A percentile compares a stretch with the other conserved stretches of the same genome.
phyloP scores from a whole-genome alignment of 495 filamentous ascomycete genomes.

The Penicillium dipodomyicola region DNA sequence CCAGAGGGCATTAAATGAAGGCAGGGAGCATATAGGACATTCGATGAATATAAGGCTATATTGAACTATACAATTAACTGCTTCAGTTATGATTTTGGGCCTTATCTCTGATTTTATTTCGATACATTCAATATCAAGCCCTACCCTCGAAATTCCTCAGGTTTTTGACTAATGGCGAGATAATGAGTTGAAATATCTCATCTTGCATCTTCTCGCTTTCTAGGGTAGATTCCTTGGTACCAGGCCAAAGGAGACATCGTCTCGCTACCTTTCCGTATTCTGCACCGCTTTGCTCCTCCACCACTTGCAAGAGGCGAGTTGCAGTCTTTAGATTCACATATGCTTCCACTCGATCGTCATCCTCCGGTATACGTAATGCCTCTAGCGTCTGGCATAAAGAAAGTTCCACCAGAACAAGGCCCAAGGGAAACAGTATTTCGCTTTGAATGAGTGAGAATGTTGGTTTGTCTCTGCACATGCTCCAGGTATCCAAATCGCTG shows the following conservation, averaged over 20 bases:
- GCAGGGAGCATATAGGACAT: no score
- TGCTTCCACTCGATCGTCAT: neutral
- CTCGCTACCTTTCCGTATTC: neutral
- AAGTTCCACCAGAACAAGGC: neutral
- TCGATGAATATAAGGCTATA: no score
- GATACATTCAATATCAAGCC: neutral
- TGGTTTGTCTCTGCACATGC: neutral
- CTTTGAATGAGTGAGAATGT: neutral
- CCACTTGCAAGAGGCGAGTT: neutral
- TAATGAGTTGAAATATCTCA: neutral
- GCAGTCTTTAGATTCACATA: neutral
- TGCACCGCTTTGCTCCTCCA: neutral
- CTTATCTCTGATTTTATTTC: neutral
- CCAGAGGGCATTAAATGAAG: no score
- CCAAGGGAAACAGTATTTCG: neutral
- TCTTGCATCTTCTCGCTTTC: neutral
- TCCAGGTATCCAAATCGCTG: neutral
- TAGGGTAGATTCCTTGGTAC: neutral
- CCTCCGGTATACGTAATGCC: neutral
- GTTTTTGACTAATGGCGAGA: neutral
- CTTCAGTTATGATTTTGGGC: neutral
- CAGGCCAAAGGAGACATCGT: neutral
- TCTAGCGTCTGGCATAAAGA: neutral
- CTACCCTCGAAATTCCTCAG: neutral
- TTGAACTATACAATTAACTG: no score